Conservation (phyloP, 768 basidiomycete species). For the Lactifluus hygrophoroides region DNA sequence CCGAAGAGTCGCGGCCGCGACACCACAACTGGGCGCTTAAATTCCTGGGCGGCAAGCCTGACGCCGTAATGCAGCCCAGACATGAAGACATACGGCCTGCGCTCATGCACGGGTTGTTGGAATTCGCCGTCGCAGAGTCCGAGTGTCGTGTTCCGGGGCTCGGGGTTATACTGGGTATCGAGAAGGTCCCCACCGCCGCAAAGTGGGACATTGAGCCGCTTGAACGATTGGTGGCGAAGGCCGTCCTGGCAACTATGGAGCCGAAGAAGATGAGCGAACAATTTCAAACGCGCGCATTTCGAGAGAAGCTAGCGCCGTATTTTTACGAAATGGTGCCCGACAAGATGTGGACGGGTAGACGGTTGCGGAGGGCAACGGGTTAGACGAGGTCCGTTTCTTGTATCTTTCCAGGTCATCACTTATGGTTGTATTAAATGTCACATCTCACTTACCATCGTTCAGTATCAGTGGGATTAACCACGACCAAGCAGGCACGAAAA, state of each 20-base stretch:
- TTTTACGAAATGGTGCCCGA: conserved; percentile 10
- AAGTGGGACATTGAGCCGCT: conserved; percentile 18
- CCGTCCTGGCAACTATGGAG: neutral
- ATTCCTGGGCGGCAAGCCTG: conserved; percentile 1
- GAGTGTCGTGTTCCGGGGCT: neutral
- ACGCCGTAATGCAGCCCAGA: neutral
- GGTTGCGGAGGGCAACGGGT: neutral
- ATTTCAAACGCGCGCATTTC: neutral
- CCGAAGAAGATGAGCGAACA: neutral
- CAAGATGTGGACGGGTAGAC: conserved; percentile 6
- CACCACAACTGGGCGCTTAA: conserved; percentile 1
- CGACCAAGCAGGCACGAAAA: too few relatives aligned
- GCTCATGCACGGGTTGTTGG: neutral
- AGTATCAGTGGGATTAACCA: too few relatives aligned
- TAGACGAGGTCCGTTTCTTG: neutral
- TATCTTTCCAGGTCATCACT: neutral
- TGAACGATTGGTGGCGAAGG: conserved; percentile 11
- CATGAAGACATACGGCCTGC: neutral
- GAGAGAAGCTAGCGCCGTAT: neutral
- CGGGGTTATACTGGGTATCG: neutral
- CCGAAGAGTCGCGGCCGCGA: too few relatives aligned
- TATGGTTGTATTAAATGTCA: neutral
- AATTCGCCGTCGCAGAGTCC: neutral
- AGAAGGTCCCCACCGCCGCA: neutral
- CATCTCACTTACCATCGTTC: too few relatives aligned